Base-by-base conservation (phyloP, 1,284 basidiomycete genomes). In the Melampsora occidentalis region DNA sequence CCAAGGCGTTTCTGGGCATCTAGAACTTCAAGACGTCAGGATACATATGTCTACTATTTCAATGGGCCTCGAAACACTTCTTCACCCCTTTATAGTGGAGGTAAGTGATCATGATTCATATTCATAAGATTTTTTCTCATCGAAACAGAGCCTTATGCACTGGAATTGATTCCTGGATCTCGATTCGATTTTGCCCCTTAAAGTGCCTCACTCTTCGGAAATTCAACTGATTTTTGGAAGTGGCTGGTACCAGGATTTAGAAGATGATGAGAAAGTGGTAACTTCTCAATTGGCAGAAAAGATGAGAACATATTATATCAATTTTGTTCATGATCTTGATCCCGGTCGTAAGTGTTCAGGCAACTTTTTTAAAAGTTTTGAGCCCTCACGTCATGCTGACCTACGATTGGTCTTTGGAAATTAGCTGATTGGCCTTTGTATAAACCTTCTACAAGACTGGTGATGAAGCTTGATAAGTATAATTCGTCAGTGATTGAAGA, bases 11-110 rank as follows among this genome's bases (percentile, higher is more conserved):
- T 75, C 33, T 75, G 72, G 72, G 35, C 72, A 28, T 42, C 31
- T 28, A 61, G 46, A 18, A 53, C 65, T 20, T 67, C 72, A 10
- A 33, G 31, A 28, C 22, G 53, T 28, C 25, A 53, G 35, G 48
- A 63, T n/a, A 64, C 66, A 59, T 75, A 75, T 62, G 72, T 75
- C 9, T 75, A 75, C 65, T 68, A 59, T 33, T 75, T 68, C 31
- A 64, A 67, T 59, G 72, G 72, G 7, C 72, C 72, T 25, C 65
- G 49, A 31, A 59, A 59, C 18, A 59, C 57, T 46, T 66, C 64
- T 67, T 31, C 53, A 16, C 48, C 42, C 46, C 25, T 64, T 6
- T 53, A 62, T 65, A 31, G 10, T 35, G 72, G 72, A 10, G 72
- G 72, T 75, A 46, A 59, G 64, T 53, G 31, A 51, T 64, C 48